These are phyloP conservation scores for Angomonas ambiguus DNA, from an alignment of 208 protist genomes.

Conservation along the genomic window DNA sequence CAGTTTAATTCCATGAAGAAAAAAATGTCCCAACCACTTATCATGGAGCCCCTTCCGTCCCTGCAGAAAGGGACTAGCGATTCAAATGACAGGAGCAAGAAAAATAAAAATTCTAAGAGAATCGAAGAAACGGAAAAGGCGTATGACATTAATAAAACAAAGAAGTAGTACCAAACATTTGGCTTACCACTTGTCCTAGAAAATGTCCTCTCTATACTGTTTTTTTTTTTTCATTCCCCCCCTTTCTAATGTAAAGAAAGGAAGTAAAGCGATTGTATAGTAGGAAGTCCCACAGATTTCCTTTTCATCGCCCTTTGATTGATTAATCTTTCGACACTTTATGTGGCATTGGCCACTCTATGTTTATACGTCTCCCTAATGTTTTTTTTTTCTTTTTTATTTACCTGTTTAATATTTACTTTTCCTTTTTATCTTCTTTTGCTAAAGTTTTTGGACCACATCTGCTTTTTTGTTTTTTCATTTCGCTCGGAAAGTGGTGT, in stretches of 20 bases:
- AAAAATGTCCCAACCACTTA: not conserved
- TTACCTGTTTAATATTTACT: not conserved
- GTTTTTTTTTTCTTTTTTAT: constrained; percentile 2
- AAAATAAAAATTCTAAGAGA: not conserved
- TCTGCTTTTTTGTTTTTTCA: not conserved
- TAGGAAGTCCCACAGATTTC: too few relatives aligned
- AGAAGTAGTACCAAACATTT: too few relatives aligned
- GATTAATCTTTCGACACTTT: too few relatives aligned
- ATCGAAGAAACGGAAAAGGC: not conserved
- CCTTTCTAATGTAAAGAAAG: not conserved
- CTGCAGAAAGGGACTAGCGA: not conserved
- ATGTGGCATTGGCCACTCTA: not conserved
- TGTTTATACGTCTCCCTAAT: not conserved
- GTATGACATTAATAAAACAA: not conserved
- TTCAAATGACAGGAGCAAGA: not conserved
- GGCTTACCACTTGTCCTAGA: too few relatives aligned
- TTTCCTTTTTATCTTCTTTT: constrained; percentile 1
- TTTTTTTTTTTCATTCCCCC: not conserved
- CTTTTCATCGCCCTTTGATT: too few relatives aligned
- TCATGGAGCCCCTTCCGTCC: not conserved
- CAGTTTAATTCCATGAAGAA: not conserved
- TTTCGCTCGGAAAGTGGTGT: not conserved
- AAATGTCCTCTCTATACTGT: not conserved
- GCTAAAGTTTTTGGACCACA: not conserved
- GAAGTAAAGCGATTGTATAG: too few relatives aligned